Base-by-base conservation (phyloP, 352 stramenopile species). In the Phytophthora idaei region DNA sequence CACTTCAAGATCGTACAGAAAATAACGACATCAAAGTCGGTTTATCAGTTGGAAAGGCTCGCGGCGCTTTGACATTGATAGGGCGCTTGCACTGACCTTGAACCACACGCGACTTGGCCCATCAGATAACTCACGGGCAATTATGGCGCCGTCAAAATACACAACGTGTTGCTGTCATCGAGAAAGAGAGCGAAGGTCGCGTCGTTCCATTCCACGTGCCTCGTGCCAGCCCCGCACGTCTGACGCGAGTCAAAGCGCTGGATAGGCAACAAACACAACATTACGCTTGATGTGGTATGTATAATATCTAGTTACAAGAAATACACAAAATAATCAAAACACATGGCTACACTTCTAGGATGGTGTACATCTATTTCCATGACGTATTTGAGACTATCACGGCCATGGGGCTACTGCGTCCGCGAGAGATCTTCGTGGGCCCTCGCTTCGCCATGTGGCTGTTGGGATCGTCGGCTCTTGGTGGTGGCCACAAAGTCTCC, bases 391-490 rank as follows among this genome's bases (percentile, higher is more conserved):
- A 39, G 27, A 54, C 29, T 54, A 28, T 57, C 21, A 32, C 9
- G 32, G 17, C 34, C 47, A 27, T 48, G 11, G 29, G 53, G 21
- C 34, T 69, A 14, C 46, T 68, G 4, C 53, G 37, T 32, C 57
- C 57, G 12, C 32, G 41, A 41, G 44, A 64, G 42, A 31, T 58
- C 42, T 69, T 80, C 37, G 15, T 74, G 7, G 36, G 52, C 27
- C n/a, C 52, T 36, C 69, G 69, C 59, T 78, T 83, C 42, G 69
- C 75, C 51, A 75, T 83, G 44, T 83, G 75, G 72, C 37, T 67
- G n/a, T 25, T 78, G 4, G 55, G 45, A 27, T 48, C 58, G 45
- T n/a, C 28, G 12, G 31, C n/a, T 49, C 29, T 28, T 25, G 17
- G 42, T 52, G 11, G 4, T 21, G 59, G 28, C n/a, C 56, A 69